Evolutionary conservation across 1,284 basidiomycete genomes (phyloP), one percentile per base, ranked within the genome.

Genomic region (Rhodotorula sp.): DNA sequence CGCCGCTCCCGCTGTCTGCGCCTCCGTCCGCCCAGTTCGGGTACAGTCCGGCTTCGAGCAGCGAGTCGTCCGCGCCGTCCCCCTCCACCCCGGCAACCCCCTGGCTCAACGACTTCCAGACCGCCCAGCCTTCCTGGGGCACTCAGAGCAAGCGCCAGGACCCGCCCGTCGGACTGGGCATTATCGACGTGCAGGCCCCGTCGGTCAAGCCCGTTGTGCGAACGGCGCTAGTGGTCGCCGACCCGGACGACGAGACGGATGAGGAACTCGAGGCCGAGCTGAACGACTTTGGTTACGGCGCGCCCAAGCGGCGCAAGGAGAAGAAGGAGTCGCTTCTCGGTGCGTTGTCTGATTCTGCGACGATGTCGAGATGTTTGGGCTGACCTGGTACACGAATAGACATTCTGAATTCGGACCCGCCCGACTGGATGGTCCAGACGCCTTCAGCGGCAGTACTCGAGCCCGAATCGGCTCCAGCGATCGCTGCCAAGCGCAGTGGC

Each of bases 211-310:
- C 59, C 21, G 9, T 3, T 14, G 52, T 56, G 1, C 49, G 67
- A n/a, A 34, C 34, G 34, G 34, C 34, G 34, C 8, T n/a, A n/a
- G 25, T 21, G 19, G 34, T 14, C 23, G 61, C 56, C 3, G 54
- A 45, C 1, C 50, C 52, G 5, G 66, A 53, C 17, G 61, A 64
- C 3, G 50, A 49, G 19, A 57, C 61, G 42, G 66, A 71, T 41
- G 66, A 61, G 21, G 66, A 68, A 9, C 27, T 64, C 21, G 70
- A 71, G 25, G 55, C 65, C 25, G 70, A 71, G 58, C 56, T 71
- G 59, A 54, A 54, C 60, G 70, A 71, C 42, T 71, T 68, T 17
- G 70, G 70, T n/a, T 71, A 65, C 49, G 70, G 70, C 4, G 58
- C 70, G n/a, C 48, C 23, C 14, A 61, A 34, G 27, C 27, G 34